A percentile compares a stretch with the other conserved stretches of the same genome.
Conservation (phyloP, 306 rosid species). For the Dalbergia oliveri region DNA sequence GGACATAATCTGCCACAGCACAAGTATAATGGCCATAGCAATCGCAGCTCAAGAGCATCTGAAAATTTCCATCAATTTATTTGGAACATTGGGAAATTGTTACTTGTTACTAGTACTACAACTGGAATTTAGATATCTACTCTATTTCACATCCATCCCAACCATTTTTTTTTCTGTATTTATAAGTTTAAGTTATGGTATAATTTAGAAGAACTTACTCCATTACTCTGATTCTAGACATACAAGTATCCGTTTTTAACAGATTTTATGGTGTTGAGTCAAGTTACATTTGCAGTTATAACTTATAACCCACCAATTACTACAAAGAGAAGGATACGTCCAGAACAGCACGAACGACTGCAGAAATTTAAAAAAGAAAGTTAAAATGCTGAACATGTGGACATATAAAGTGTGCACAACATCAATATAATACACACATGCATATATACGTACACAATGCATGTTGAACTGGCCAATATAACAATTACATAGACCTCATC, state of each 20-base stretch:
- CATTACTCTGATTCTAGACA: neutral
- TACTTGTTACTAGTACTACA: slow-evolving; percentile 7
- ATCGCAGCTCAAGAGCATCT: slow-evolving; percentile 33
- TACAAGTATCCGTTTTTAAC: slow-evolving; percentile 2
- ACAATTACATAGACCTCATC: neutral
- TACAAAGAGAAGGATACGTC: slow-evolving; percentile 85
- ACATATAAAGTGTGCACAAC: neutral
- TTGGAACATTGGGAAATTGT: neutral
- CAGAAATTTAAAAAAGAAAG: slow-evolving; percentile 50
- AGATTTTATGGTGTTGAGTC: slow-evolving; percentile 29
- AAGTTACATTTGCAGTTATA: slow-evolving; percentile 26
- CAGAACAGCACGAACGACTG: slow-evolving; percentile 99
- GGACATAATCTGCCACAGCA: slow-evolving; percentile 12
- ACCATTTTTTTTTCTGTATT: neutral
- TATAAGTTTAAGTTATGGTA: neutral
- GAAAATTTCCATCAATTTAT: neutral
- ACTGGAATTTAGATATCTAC: slow-evolving; percentile 29
- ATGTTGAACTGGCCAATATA: neutral
- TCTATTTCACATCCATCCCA: neutral
- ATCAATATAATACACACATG: neutral
- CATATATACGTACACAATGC: too few species aligned
- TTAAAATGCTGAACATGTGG: slow-evolving; percentile 16
- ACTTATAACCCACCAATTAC: slow-evolving; percentile 37
- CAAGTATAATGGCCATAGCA: slow-evolving; percentile 4
- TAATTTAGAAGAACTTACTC: slow-evolving; percentile 26